These are phyloP conservation scores for Fomitopsis palustris DNA, from an alignment of 1,284 basidiomycete genomes.

Conservation along the genomic window DNA sequence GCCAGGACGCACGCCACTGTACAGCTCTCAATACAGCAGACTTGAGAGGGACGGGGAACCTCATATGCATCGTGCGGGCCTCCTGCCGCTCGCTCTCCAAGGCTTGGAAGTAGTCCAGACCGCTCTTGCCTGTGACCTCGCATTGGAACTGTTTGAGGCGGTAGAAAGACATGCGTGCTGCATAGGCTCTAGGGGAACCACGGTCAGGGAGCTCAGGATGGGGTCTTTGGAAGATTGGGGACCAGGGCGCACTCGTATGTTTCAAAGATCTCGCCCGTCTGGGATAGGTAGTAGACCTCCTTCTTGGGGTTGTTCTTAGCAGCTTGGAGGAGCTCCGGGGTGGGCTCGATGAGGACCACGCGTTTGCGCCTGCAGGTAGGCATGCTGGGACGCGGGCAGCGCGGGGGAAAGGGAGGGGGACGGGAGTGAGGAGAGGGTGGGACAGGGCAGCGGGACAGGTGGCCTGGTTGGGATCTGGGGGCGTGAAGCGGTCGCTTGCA, in stretches of 20 bases:
- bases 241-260: slow-evolving; percentile 78
- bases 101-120: slow-evolving; percentile 92
- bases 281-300: slow-evolving; percentile 85
- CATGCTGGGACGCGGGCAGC: slow-evolving; percentile 44
- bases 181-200: slow-evolving; percentile 67
- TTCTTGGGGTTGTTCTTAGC: slow-evolving; percentile 60
- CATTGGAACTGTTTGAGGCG: slow-evolving; percentile 91
- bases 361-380: slow-evolving; percentile 89
- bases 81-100: slow-evolving; percentile 89
- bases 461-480: slow-evolving; percentile 28
- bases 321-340: slow-evolving; percentile 60
- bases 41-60: slow-evolving; percentile 93
- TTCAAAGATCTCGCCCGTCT: slow-evolving; percentile 95
- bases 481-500: slow-evolving; percentile 31
- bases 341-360: slow-evolving; percentile 82
- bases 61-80: slow-evolving; percentile 81
- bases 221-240: slow-evolving; percentile 19
- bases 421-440: slow-evolving; percentile 18
- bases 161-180: slow-evolving; percentile 91
- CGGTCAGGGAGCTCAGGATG: slow-evolving; percentile 12
- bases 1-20: slow-evolving; percentile 84
- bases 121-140: slow-evolving; percentile 92
- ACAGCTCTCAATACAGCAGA: slow-evolving; percentile 86
- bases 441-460: slow-evolving; percentile 22
- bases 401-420: slow-evolving; percentile 20